These are phyloP conservation scores for Metschnikowia sp. DNA, from an alignment of 805 yeast genomes.

Conservation along the genomic window DNA sequence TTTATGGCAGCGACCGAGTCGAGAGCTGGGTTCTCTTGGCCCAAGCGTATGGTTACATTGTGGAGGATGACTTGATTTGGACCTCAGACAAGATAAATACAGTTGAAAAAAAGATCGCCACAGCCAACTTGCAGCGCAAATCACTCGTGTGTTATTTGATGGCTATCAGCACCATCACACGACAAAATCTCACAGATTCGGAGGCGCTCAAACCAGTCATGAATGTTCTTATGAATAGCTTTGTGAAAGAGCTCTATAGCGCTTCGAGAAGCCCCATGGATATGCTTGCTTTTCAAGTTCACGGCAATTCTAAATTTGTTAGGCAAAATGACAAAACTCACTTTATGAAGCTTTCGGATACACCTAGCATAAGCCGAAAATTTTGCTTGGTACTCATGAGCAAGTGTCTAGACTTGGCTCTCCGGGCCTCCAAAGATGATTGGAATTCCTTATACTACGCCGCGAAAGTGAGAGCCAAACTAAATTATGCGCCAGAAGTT, in stretches of 20 bases:
- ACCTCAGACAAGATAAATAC: slow-evolving; percentile 76
- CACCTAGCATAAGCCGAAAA: slow-evolving; percentile 19
- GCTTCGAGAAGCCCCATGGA: slow-evolving; percentile 64
- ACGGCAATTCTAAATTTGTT: slow-evolving; percentile 33
- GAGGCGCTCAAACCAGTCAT: slow-evolving; percentile 32
- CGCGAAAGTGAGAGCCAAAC: slow-evolving; percentile 56
- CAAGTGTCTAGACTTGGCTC: slow-evolving; percentile 47
- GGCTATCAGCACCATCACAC: slow-evolving; percentile 50
- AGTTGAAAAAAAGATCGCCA: slow-evolving; percentile 53
- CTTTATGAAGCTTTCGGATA: slow-evolving; percentile 23
- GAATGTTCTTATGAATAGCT: slow-evolving; percentile 46
- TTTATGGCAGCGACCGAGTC: slow-evolving; percentile 61
- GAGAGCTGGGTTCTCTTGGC: slow-evolving; percentile 89
- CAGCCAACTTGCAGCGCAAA: slow-evolving; percentile 64
- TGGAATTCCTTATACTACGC: slow-evolving; percentile 64
- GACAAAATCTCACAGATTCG: background rate
- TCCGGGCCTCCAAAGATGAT: slow-evolving; percentile 39
- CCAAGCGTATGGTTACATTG: slow-evolving; percentile 70
- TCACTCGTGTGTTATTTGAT: slow-evolving; percentile 70
- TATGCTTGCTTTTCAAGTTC: slow-evolving; percentile 51
- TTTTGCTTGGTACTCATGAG: slow-evolving; percentile 39
- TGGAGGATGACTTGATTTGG: slow-evolving; percentile 91
- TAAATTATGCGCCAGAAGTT: slow-evolving; percentile 26
- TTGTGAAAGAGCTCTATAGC: slow-evolving; percentile 58
- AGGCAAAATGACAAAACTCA: slow-evolving; percentile 24